Percentiles rank a stretch among this genome's conserved stretches.
phyloP scores from a whole-genome alignment of 768 basidiomycete genomes.

The Trametes sanguinea region DNA sequence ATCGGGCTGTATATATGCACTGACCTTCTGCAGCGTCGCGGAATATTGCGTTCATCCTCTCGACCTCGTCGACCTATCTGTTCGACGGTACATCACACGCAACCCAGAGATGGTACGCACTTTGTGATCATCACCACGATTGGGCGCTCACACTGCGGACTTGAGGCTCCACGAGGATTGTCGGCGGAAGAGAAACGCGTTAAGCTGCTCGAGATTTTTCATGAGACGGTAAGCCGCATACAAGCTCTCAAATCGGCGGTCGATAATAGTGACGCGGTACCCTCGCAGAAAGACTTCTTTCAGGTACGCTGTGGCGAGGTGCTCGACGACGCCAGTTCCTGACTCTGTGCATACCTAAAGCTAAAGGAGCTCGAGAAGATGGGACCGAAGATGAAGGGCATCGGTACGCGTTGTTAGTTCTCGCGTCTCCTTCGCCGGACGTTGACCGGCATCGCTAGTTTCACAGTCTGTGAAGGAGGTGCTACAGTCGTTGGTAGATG shows the following conservation, averaged over 20 bases:
- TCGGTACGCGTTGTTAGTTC: conserved; percentile 51
- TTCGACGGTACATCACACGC: too few relatives aligned
- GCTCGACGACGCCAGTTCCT: not conserved
- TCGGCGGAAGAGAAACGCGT: conserved; percentile 89
- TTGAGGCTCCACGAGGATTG: conserved; percentile 77
- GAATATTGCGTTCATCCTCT: too few relatives aligned
- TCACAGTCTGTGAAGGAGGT: conserved; percentile 93
- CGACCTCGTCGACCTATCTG: too few relatives aligned
- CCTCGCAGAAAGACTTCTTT: conserved; percentile 76
- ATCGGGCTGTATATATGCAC: too few relatives aligned
- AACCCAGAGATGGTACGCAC: not conserved
- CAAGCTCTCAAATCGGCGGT: not conserved
- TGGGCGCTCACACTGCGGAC: not conserved
- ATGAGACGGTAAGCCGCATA: conserved; percentile 68
- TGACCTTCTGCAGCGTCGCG: too few relatives aligned
- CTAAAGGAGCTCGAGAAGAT: conserved; percentile 93
- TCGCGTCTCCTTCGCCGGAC: too few relatives aligned
- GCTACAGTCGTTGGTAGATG: conserved; percentile 82
- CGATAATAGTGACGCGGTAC: not conserved
- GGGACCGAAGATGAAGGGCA: conserved; percentile 86
- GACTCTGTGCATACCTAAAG: conserved; percentile 34
- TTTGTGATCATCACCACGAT: too few relatives aligned
- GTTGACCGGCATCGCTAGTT: conserved; percentile 45
- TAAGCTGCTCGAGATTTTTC: conserved; percentile 89
- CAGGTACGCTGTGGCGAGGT: conserved; percentile 43